These are phyloP conservation scores for Babesia divergens DNA, from an alignment of 169 alveolate species.

Conservation along the genomic window DNA sequence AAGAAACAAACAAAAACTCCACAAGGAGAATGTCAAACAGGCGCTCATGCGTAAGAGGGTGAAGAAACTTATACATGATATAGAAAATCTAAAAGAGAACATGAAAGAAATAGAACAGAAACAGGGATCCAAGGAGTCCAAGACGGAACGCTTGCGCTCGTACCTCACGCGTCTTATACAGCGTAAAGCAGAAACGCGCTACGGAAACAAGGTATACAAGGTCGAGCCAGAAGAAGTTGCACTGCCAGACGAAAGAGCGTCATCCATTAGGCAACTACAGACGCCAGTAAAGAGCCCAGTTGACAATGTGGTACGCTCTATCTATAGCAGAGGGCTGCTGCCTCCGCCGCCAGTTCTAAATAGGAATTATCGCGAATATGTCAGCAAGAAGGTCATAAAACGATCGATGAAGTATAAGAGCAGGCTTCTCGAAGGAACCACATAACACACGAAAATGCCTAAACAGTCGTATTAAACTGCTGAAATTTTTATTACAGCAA, in stretches of 20 bases:
- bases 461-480: background rate
- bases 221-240: slow-evolving; percentile 31
- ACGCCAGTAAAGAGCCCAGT: slow-evolving; percentile 44
- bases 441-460: background rate
- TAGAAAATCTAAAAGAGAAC: slow-evolving; percentile 9
- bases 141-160: background rate
- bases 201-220: slow-evolving; percentile 28
- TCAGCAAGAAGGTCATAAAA: background rate
- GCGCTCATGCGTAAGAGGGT: slow-evolving; percentile 28
- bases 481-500: background rate
- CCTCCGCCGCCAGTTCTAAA: slow-evolving; percentile 56
- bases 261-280: slow-evolving; percentile 5
- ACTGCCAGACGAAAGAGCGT: slow-evolving; percentile 30
- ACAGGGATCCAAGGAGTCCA: background rate
- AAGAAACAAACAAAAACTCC: slow-evolving; percentile 33
- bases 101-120: background rate
- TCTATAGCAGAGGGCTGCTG: slow-evolving; percentile 54
- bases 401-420: slow-evolving; percentile 19
- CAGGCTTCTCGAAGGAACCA: slow-evolving; percentile 33
- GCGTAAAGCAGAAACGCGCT: slow-evolving; percentile 19
- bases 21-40: slow-evolving; percentile 12
- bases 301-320: slow-evolving; percentile 31
- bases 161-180: slow-evolving; percentile 14
- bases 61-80: slow-evolving; percentile 38
- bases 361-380: slow-evolving; percentile 1